phyloP scores from a whole-genome alignment of 306 rosid genomes.

The Medicago lupulina region DNA sequence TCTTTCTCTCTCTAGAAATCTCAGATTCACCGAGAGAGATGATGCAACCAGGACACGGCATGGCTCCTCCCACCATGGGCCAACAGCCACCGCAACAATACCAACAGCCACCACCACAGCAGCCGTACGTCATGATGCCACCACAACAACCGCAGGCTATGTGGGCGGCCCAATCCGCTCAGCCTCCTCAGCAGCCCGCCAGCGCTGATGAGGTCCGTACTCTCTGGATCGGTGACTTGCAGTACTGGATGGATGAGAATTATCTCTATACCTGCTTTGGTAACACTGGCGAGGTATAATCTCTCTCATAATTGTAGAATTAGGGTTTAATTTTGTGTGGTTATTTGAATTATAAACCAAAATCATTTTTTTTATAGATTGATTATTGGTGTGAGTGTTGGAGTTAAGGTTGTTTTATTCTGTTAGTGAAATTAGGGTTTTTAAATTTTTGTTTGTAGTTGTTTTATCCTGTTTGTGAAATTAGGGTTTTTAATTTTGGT shows the following conservation, averaged over 20 bases:
- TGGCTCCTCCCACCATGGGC: conserved; percentile 58
- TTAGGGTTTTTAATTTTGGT: too few species aligned
- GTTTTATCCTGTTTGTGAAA: too few species aligned
- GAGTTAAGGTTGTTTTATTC: too few species aligned
- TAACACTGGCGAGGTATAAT: conserved; percentile 79
- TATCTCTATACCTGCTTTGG: conserved; percentile 69
- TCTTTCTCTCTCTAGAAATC: conserved; percentile 30
- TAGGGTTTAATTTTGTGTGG: background rate
- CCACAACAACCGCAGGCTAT: conserved; percentile 60
- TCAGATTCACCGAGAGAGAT: conserved; percentile 46
- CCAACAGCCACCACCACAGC: conserved; percentile 53
- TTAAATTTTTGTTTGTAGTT: too few species aligned
- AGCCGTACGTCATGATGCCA: conserved; percentile 83
- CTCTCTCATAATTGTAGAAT: background rate
- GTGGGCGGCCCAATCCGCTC: conserved; percentile 72
- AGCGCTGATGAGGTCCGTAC: conserved; percentile 87
- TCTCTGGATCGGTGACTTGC: conserved; percentile 97
- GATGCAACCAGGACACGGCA: conserved; percentile 91
- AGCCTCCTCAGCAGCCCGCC: conserved; percentile 53
- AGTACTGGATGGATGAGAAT: conserved; percentile 95
- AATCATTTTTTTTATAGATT: background rate
- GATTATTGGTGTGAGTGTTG: background rate
- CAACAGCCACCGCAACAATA: conserved; percentile 73
- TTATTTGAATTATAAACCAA: background rate
- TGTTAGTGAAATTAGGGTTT: too few species aligned